A percentile compares a stretch with the other conserved stretches of the same genome.
Evolutionary conservation across 2,329 filamentous ascomycete genomes (phyloP).

Genomic region (Tolypocladium sp.): DNA sequence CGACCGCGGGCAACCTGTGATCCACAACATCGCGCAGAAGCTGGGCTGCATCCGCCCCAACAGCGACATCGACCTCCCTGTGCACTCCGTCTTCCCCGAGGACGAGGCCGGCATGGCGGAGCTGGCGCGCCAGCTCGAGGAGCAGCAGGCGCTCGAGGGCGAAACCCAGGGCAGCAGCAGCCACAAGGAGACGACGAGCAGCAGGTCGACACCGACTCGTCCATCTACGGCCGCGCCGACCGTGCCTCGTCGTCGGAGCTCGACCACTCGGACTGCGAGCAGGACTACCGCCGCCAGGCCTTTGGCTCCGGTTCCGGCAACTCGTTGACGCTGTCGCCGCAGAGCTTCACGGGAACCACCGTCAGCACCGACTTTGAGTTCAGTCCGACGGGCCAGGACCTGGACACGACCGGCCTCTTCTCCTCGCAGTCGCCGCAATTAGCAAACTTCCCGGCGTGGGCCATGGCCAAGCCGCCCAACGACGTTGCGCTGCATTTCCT

Average conservation of each 20-base stretch:
- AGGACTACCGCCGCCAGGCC: conserved; percentile 40
- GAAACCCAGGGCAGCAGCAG: conserved; percentile 17
- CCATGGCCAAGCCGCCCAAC: conserved; percentile 15
- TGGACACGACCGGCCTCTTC: conserved; percentile 24
- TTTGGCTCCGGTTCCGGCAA: conserved; percentile 27
- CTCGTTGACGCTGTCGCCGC: conserved; percentile 41
- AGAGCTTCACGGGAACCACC: conserved; percentile 37
- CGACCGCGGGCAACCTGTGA: conserved; percentile 52
- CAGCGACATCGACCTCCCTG: conserved; percentile 49
- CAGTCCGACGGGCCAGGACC: conserved; percentile 19
- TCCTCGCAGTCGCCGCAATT: conserved; percentile 24
- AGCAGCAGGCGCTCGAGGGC: conserved; percentile 21
- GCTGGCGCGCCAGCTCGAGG: conserved; percentile 44
- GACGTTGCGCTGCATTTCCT: conserved; percentile 30
- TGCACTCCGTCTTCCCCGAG: conserved; percentile 51
- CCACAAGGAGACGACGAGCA: conserved; percentile 14
- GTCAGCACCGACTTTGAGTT: conserved; percentile 27
- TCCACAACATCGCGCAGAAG: conserved; percentile 56
- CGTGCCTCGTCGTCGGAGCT: conserved; percentile 46
- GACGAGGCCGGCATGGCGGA: conserved; percentile 49
- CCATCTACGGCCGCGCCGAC: conserved; percentile 16
- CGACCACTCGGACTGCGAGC: conserved; percentile 45
- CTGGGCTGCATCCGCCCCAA: conserved; percentile 56
- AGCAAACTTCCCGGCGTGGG: conserved; percentile 21
- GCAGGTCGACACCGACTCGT: conserved; percentile 3